Percentiles rank a stretch among this genome's conserved stretches.
Evolutionary conservation across 1,284 basidiomycete genomes (phyloP).

Genomic region (Cystobasidium pallidum): DNA sequence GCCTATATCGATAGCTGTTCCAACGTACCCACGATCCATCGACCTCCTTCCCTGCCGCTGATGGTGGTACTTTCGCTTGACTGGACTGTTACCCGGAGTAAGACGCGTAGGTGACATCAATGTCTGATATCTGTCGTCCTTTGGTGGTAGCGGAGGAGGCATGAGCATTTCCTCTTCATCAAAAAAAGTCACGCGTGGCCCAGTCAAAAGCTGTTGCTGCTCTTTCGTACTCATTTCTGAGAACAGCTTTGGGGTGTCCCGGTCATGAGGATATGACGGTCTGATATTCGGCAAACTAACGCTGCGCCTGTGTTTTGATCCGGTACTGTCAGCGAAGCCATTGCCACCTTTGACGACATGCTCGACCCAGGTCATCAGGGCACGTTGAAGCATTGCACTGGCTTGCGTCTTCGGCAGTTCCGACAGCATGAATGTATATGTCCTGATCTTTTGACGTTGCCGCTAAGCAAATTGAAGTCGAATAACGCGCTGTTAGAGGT

Average conservation of each 20-base stretch:
- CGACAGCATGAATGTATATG: constrained; percentile 29
- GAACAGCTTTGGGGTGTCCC: background rate
- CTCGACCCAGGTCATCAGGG: constrained; percentile 27
- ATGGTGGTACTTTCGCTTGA: constrained; percentile 25
- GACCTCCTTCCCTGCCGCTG: constrained; percentile 9
- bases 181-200: constrained; percentile 39
- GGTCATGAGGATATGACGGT: background rate
- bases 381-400: constrained; percentile 14
- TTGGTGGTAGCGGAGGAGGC: constrained; percentile 17
- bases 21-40: background rate
- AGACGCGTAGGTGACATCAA: background rate
- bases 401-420: constrained; percentile 25
- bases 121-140: background rate
- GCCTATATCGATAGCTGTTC: constrained; percentile 26
- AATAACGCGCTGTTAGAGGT: too few relatives aligned
- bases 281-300: background rate
- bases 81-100: background rate
- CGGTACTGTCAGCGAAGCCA: background rate
- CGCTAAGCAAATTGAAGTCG: background rate
- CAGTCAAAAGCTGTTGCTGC: background rate
- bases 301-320: constrained; percentile 1
- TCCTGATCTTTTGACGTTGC: constrained; percentile 15
- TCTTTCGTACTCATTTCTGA: background rate
- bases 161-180: constrained; percentile 20
- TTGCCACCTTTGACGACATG: background rate